Base-by-base conservation (phyloP, 306 rosid genomes). In the Sophora flavescens region DNA sequence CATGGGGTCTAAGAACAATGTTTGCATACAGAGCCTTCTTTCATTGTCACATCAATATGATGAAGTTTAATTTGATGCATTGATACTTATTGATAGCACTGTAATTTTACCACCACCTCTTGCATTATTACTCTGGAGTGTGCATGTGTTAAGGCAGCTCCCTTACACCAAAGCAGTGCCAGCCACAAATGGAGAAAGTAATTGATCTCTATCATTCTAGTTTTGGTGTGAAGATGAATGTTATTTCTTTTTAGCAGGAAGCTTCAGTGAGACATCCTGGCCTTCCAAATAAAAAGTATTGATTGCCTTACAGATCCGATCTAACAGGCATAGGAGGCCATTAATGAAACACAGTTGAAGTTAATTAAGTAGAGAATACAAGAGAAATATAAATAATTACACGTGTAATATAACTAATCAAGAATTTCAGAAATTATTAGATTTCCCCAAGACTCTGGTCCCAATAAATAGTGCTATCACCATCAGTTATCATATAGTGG, bases 241-340 rank as follows among this genome's bases (percentile, higher is more conserved):
- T 15, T 15, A 42, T 4, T 67, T 53, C 32, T 17, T 28, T 47
- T 53, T 47, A 17, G 39, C 65, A 41, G 72, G 28, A 74, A 75
- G 67, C 35, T 74, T 74, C 65, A 11, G 8, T 17, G 35, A 45
- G 35, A 42, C 45, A 77, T 28, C 35, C 65, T 15, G 52, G 30
- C 32, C 54, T 11, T 64, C 41, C 18, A 11, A 52, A 59, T 65
- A 28, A 66, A 17, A 36, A 17, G 12, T 47, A 60, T 71, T 53
- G 26, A 63, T 74, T 58, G 77, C 61, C 44, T 36, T 69, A 59
- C 64, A 58, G 52, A 75, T 74, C 59, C 17, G 76, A 74, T 54
- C 76, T 63, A 32, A 42, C 39, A 28, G 22, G 26, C 72, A 13
- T 35, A 45, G 15, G 12, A 10, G 14, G 33, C 9, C 73, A 72